phyloP scores from a whole-genome alignment of 306 rosid genomes.

The Rosa chinensis region DNA sequence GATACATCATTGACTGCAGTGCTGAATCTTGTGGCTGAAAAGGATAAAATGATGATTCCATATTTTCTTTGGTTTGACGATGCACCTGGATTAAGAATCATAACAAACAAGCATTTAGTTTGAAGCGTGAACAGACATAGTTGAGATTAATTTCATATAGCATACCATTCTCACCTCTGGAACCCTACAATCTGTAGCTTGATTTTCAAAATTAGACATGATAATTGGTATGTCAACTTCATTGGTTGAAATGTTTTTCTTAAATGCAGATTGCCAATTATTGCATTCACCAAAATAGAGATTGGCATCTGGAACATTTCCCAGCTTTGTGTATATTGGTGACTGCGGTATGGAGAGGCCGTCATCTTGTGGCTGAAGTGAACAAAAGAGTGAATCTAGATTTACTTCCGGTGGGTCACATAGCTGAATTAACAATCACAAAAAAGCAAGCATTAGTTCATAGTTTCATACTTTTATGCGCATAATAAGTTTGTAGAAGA shows the following conservation, averaged over 20 bases:
- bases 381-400: no score
- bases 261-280: background rate
- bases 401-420: no score
- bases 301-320: background rate
- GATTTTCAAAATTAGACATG: background rate
- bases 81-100: conserved; percentile 32
- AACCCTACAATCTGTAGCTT: background rate
- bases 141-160: background rate
- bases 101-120: conserved; percentile 16
- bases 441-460: no score
- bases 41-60: background rate
- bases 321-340: no score
- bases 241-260: background rate
- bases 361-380: no score
- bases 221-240: background rate
- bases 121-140: conserved; percentile 10
- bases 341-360: background rate
- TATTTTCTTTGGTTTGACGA: background rate
- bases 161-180: conserved; percentile 39
- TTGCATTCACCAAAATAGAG: background rate
- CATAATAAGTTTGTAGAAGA: no score
- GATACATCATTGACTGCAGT: no score
- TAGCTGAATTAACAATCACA: no score
- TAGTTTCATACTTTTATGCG: no score
- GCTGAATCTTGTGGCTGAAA: no score